Percentiles rank a stretch among this genome's conserved stretches.
Conservation (phyloP, 2,329 filamentous ascomycete genomes). For the Colletotrichum agaves region DNA sequence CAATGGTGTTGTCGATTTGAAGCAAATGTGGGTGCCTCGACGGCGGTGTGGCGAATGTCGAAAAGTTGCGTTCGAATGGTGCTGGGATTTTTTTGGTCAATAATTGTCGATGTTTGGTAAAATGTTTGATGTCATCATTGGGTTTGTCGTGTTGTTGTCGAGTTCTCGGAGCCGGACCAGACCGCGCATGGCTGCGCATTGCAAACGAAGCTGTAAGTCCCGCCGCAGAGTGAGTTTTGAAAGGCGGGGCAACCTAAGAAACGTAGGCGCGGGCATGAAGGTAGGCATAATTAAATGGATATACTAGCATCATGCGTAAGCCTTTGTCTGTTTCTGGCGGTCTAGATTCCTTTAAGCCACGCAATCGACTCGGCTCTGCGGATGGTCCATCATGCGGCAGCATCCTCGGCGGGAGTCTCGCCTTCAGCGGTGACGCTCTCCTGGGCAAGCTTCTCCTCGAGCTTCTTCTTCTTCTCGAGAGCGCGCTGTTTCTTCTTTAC, state of each 20-base stretch:
- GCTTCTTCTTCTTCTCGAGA: slow-evolving; percentile 48
- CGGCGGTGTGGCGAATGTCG: not conserved
- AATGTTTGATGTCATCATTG: not conserved
- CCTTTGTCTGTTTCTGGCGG: not conserved
- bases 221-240: slow-evolving; percentile 18
- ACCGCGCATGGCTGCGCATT: not conserved
- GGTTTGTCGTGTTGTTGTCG: not conserved
- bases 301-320: not conserved
- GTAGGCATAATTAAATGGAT: not conserved
- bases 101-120: not conserved
- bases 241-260: not conserved
- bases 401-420: slow-evolving; percentile 9
- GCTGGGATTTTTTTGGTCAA: not conserved
- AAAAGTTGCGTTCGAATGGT: not conserved
- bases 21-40: slow-evolving; percentile 27
- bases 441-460: slow-evolving; percentile 48
- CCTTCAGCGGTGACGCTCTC: slow-evolving; percentile 35
- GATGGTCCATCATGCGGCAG: slow-evolving; percentile 28
- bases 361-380: slow-evolving; percentile 27
- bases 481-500: slow-evolving; percentile 45
- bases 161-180: not conserved
- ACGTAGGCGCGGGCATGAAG: not conserved
- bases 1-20: not conserved
- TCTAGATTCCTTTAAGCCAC: slow-evolving; percentile 15
- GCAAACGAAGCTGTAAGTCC: slow-evolving; percentile 3